Evolutionary conservation across 2,329 filamentous ascomycete species (phyloP).

Genomic region (Aspergillus sp.): DNA sequence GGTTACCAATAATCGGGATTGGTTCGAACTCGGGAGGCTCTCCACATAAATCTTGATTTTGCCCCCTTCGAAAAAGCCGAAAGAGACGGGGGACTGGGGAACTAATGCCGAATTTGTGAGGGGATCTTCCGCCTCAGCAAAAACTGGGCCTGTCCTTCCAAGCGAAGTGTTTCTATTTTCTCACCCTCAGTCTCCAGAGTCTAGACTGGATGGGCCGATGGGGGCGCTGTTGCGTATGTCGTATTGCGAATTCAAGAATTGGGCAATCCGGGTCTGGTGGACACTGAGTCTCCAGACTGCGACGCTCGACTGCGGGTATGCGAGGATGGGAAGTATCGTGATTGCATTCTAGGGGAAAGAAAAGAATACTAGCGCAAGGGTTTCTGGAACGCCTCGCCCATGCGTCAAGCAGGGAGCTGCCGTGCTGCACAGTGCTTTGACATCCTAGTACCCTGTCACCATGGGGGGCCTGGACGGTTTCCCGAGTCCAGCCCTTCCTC

Average conservation of each 20-base stretch:
- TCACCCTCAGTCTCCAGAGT: neutral
- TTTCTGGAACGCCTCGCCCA: neutral
- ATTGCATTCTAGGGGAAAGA: neutral
- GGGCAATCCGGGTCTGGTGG: neutral
- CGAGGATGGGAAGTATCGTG: neutral
- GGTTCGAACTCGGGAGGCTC: slow-evolving; percentile 6
- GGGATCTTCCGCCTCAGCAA: neutral
- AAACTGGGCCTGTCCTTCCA: neutral
- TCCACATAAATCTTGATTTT: slow-evolving; percentile 17
- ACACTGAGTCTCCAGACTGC: neutral
- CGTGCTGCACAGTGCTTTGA: neutral
- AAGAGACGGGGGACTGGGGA: neutral
- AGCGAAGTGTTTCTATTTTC: neutral
- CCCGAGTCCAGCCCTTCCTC: too few species aligned
- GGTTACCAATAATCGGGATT: slow-evolving; percentile 13
- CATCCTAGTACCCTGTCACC: neutral
- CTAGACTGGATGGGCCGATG: neutral
- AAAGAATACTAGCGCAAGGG: neutral
- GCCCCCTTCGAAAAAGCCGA: neutral
- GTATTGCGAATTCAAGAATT: neutral
- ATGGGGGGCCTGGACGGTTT: too few species aligned
- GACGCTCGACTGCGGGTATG: neutral
- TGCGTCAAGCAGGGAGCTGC: neutral
- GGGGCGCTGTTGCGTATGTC: neutral
- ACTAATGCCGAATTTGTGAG: neutral